Percentiles rank a stretch among this genome's conserved stretches.
These are phyloP conservation scores for Aspergillus diversus DNA, from an alignment of 495 filamentous ascomycete genomes.

Conservation along the genomic window DNA sequence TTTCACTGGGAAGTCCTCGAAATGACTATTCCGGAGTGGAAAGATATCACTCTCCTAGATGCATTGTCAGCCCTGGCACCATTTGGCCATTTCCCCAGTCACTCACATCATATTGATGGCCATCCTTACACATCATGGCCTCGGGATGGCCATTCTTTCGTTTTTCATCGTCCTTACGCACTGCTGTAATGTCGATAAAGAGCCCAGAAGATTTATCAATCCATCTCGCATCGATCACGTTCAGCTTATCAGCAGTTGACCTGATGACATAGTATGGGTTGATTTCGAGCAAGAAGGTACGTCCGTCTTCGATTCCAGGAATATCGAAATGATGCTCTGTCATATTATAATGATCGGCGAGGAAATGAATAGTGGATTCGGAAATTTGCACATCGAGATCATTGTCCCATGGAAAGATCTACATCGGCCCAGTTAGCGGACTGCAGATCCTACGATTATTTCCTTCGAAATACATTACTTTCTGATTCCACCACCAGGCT, in stretches of 20 bases:
- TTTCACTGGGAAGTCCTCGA: conserved; percentile 74
- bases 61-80: conserved; percentile 18
- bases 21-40: conserved; percentile 75
- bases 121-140: conserved; percentile 61
- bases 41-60: conserved; percentile 68
- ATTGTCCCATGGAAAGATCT: conserved; percentile 67
- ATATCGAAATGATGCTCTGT: conserved; percentile 59
- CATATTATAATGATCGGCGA: conserved; percentile 66
- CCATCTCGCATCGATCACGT: conserved; percentile 65
- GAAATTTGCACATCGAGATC: conserved; percentile 65
- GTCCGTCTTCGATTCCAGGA: conserved; percentile 41
- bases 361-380: conserved; percentile 57
- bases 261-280: conserved; percentile 61
- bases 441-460: conserved; percentile 1
- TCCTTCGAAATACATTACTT: conserved; percentile 31
- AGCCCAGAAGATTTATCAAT: conserved; percentile 63
- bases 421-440: conserved; percentile 3
- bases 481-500: conserved; percentile 67
- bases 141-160: conserved; percentile 38
- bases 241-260: conserved; percentile 47
- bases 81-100: not conserved
- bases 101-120: conserved; percentile 54
- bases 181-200: conserved; percentile 66
- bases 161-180: conserved; percentile 48
- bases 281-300: conserved; percentile 60